These are phyloP conservation scores for Cardamine chenopodiifolia DNA, from an alignment of 345 rosid species.

Conservation along the genomic window DNA sequence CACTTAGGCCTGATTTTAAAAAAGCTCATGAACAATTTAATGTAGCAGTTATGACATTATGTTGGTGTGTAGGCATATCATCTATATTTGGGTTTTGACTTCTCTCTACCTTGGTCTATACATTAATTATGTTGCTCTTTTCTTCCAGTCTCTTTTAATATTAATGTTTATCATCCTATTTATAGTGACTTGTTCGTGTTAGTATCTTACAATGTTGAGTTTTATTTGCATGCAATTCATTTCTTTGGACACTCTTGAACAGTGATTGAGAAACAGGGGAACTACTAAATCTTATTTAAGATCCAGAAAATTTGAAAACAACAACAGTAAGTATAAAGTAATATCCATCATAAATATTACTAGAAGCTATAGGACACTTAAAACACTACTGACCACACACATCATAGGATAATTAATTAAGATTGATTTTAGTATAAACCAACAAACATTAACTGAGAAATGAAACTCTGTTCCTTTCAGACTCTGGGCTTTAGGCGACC, in stretches of 20 bases:
- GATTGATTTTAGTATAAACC: conserved; percentile 28
- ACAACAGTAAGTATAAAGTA: conserved; percentile 20
- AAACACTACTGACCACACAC: conserved; percentile 37
- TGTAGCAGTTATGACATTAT: conserved; percentile 32
- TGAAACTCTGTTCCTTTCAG: conserved; percentile 38
- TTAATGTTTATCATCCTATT: conserved; percentile 20
- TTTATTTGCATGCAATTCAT: conserved; percentile 1
- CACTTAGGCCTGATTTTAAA: conserved; percentile 18
- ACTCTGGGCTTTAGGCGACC: conserved; percentile 64
- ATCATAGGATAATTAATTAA: conserved; percentile 37
- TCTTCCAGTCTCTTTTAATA: conserved; percentile 13
- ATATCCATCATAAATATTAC: conserved; percentile 41
- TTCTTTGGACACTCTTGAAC: neutral
- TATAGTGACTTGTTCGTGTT: conserved; percentile 1
- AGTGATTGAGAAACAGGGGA: conserved; percentile 20
- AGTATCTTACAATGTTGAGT: neutral
- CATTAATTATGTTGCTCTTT: neutral
- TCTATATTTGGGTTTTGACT: conserved; percentile 31
- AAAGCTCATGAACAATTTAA: conserved; percentile 22
- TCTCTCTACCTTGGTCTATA: conserved; percentile 26
- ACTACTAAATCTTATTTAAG: conserved; percentile 28
- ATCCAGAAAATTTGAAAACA: conserved; percentile 26
- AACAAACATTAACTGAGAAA: conserved; percentile 27
- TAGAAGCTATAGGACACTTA: conserved; percentile 30
- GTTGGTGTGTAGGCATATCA: conserved; percentile 27